Percentiles rank a stretch among this genome's conserved stretches.
Evolutionary conservation across 352 stramenopile species (phyloP).

Genomic region (Thraustotheca clavata): DNA sequence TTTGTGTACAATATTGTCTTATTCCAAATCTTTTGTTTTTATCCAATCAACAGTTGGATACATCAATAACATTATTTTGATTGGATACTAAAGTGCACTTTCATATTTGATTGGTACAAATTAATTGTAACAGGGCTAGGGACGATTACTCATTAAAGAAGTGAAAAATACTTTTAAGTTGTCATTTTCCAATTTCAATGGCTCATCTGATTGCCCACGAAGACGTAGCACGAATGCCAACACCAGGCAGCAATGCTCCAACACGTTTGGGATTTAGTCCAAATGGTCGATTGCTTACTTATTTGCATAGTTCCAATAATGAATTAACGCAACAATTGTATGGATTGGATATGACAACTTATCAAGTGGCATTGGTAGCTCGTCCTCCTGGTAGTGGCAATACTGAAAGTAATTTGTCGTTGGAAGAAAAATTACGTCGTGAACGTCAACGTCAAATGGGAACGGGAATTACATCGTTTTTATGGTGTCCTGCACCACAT

Average conservation of each 20-base stretch:
- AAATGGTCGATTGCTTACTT: conserved; percentile 73
- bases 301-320: conserved; percentile 75
- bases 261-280: conserved; percentile 80
- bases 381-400: conserved; percentile 65
- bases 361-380: conserved; percentile 49
- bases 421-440: conserved; percentile 87
- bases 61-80: no score
- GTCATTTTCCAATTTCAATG: conserved; percentile 7
- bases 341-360: conserved; percentile 54
- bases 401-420: conserved; percentile 77
- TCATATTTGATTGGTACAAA: conserved; percentile 10
- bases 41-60: no score
- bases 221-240: conserved; percentile 82
- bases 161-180: background rate
- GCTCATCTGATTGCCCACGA: conserved; percentile 48
- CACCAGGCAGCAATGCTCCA: conserved; percentile 69
- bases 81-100: background rate
- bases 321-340: conserved; percentile 80
- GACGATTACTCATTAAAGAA: background rate
- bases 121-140: background rate
- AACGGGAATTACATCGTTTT: conserved; percentile 89
- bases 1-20: no score
- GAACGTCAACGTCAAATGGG: conserved; percentile 87
- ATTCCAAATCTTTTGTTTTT: no score
- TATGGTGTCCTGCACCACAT: conserved; percentile 53